phyloP scores from a whole-genome alignment of 768 basidiomycete species.

The Calocybe cyanea region DNA sequence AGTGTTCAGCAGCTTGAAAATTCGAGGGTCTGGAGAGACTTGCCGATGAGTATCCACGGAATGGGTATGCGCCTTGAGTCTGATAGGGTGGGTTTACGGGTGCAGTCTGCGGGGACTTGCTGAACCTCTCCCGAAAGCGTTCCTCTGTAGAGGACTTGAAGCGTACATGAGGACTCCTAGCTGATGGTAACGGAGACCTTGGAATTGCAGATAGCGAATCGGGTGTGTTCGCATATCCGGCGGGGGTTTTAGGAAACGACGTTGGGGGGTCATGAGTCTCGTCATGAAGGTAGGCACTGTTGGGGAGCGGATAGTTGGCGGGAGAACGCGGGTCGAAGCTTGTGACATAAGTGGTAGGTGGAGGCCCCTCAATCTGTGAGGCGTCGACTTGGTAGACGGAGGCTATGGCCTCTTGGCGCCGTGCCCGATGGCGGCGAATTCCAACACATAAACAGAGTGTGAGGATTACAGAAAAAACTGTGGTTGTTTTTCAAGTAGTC shows the following conservation, averaged over 20 bases:
- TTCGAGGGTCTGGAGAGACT: no score
- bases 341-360: slow-evolving; percentile 14
- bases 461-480: slow-evolving; percentile 12
- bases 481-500: background rate
- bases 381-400: slow-evolving; percentile 20
- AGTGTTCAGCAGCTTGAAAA: no score
- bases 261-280: slow-evolving; percentile 5
- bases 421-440: slow-evolving; percentile 9
- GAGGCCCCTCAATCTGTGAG: slow-evolving; percentile 18
- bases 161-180: slow-evolving; percentile 8
- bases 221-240: slow-evolving; percentile 13
- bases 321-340: slow-evolving; percentile 18
- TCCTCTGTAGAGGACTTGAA: slow-evolving; percentile 12
- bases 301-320: slow-evolving; percentile 13
- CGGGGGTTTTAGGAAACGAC: slow-evolving; percentile 13
- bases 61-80: slow-evolving; percentile 14
- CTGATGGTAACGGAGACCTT: slow-evolving; percentile 4
- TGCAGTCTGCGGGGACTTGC: slow-evolving; percentile 15
- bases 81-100: slow-evolving; percentile 14
- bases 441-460: slow-evolving; percentile 12
- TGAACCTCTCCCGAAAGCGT: slow-evolving; percentile 12
- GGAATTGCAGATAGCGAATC: slow-evolving; percentile 6
- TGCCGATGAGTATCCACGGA: slow-evolving; percentile 20
- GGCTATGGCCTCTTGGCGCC: slow-evolving; percentile 13
- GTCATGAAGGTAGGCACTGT: slow-evolving; percentile 7